Base-by-base conservation (phyloP, 768 basidiomycete species). In the Lyophyllum shimeji region DNA sequence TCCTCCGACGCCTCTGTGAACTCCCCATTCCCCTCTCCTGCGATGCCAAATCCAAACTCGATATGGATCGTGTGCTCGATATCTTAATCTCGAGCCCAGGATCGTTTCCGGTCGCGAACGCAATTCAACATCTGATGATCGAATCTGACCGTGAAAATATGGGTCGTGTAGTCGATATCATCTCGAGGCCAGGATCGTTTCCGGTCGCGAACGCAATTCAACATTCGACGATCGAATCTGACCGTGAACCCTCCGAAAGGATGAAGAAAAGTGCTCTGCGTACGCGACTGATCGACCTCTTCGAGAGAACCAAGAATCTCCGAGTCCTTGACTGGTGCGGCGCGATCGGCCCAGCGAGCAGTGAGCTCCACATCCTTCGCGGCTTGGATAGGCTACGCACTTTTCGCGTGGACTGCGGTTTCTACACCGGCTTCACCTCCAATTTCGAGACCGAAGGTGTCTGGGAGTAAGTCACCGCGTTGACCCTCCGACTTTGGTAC, bases 11-110 rank as follows among this genome's bases (percentile, higher is more conserved):
- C 4, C 8, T 57, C n/a, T 53, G 46, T 44, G 27, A 52, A 20
- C 52, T 63, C 6, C 62, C 62, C n/a, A 47, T 63, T 2, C 53
- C 60, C 18, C 13, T 63, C n/a, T 49, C 55, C 6, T 50, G 49
- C 24, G 52, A 49, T 33, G 53, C 54, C 21, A 11, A 39, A 50
- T 43, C 34, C 11, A 18, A n/a, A n/a, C n/a, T n/a, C 1, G 52
- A 53, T 24, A 42, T n/a, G 20, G 45, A 46, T 15, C 27, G 11
- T 8, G 31, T 46, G 15, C 29, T 53, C 12, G 45, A 53, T 11
- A 18, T 52, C 43, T 43, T 29, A 2, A 20, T 15, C 21, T 33
- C 43, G 3, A 46, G 1, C 9, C 6, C 27, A 11, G 17, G 20
- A 15, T 37, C 50, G 15, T 44, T n/a, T n/a, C n/a, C n/a, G n/a